A percentile compares a stretch with the other conserved stretches of the same genome.
These are phyloP conservation scores for Arthrobotrys conoides DNA, from an alignment of 2,329 filamentous ascomycete genomes.

Conservation along the genomic window DNA sequence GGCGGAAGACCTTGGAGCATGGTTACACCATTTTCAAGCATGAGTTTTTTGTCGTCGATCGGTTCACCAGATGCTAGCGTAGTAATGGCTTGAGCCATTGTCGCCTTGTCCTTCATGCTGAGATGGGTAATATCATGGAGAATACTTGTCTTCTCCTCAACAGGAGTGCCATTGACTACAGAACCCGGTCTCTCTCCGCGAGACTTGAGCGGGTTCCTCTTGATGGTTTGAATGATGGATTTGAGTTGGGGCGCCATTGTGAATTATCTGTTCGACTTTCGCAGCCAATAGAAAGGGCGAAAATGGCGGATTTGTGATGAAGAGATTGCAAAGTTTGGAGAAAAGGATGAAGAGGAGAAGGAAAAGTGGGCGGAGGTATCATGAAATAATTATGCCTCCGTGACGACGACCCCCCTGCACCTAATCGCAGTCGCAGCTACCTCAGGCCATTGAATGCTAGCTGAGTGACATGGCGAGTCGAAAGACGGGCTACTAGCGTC, in stretches of 20 bases:
- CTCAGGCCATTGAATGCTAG: conserved; percentile 24
- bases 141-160: conserved; percentile 67
- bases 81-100: conserved; percentile 67
- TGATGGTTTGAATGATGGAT: conserved; percentile 69
- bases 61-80: conserved; percentile 69
- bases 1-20: conserved; percentile 71
- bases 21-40: conserved; percentile 71
- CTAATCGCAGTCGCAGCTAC: conserved; percentile 39
- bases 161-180: conserved; percentile 65
- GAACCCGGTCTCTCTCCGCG: conserved; percentile 69
- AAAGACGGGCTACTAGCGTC: conserved; percentile 10
- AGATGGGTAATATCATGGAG: conserved; percentile 68
- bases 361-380: conserved; percentile 18
- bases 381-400: conserved; percentile 49
- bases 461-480: conserved; percentile 30
- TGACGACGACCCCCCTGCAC: conserved; percentile 32
- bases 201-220: conserved; percentile 69
- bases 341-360: background rate
- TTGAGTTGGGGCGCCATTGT: conserved; percentile 66
- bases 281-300: conserved; percentile 35
- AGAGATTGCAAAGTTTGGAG: conserved; percentile 18
- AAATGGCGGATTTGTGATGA: conserved; percentile 9
- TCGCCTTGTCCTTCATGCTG: conserved; percentile 67
- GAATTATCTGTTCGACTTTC: conserved; percentile 18
- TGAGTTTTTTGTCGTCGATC: conserved; percentile 69